Evolutionary conservation across 108 stramenopile genomes (phyloP).

Genomic region (Epithemia pelagica): DNA sequence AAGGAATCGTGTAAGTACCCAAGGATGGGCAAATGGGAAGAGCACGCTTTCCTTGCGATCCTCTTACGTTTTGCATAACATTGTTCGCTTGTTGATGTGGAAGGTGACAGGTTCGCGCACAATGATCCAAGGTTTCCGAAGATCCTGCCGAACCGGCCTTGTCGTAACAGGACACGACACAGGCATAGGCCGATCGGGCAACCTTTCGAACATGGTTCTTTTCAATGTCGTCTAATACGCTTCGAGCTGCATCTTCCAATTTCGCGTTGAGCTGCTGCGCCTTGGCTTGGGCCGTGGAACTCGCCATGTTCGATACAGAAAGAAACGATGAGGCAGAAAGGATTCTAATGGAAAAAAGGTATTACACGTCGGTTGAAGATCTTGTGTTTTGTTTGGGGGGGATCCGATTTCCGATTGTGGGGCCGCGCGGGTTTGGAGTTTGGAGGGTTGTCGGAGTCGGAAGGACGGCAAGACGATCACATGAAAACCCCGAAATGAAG

Average conservation of each 20-base stretch:
- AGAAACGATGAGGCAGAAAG: background rate
- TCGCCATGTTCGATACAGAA: conserved; percentile 33
- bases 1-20: background rate
- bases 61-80: conserved; percentile 57
- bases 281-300: conserved; percentile 54
- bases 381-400: background rate
- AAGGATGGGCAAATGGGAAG: background rate
- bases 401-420: background rate
- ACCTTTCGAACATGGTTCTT: conserved; percentile 45
- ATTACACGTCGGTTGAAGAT: background rate
- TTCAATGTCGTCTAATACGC: conserved; percentile 62
- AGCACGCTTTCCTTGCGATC: background rate
- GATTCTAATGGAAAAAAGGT: too few species aligned
- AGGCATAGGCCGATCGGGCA: conserved; percentile 57
- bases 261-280: conserved; percentile 60
- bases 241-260: conserved; percentile 58
- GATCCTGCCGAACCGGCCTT: conserved; percentile 69
- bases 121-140: conserved; percentile 57
- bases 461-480: too few species aligned
- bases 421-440: too few species aligned
- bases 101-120: conserved; percentile 64
- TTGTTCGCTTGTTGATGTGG: conserved; percentile 61
- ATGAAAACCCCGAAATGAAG: too few species aligned
- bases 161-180: conserved; percentile 50
- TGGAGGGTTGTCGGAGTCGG: too few species aligned